Evolutionary conservation across 2,329 filamentous ascomycete species (phyloP), one percentile per base, ranked within the genome.

Genomic region (Teratosphaeria pseudoeucalypti): DNA sequence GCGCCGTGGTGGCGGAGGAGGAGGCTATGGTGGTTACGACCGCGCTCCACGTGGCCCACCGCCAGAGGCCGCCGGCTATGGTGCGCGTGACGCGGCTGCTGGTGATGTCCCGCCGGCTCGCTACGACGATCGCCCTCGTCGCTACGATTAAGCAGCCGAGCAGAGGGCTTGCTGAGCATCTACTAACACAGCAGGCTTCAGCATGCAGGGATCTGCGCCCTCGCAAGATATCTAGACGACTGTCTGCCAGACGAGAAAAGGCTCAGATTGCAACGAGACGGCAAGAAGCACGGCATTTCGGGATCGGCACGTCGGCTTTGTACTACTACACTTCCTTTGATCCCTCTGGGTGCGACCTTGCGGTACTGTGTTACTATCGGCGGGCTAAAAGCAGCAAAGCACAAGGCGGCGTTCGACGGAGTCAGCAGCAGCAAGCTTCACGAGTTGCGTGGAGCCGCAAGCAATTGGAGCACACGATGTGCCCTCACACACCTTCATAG

Each of bases 1-100:
- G 34, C 63, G 63, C 56, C 58, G 56, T 27, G 63, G 57, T 29
- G 55, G 59, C 10, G 32, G 68, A 60, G 67, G 59, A 26, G 32
- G 68, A 60, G 67, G 68, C 52, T 67, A 68, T n/a, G 69, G 67
- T 57, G 60, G 64, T 63, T 71, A 70, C 66, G 70, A 72, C 55
- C 63, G 70, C 32, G 58, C 68, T 55, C 62, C 70, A 34, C 69
- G 69, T 55, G 69, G 65, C 14, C 65, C 67, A 32, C 68, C 69
- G 19, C 58, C 67, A 54, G 68, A 68, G 7, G 62, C 62, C 43
- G 64, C 57, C 54, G 67, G 62, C 52, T 66, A 64, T 58, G 64
- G 62, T 58, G 69, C 63, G 52, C 54, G 55, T 39, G 55, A 57
- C 43, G 32, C 52, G 6, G 52, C 57, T 23, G 52, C 52, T 19